Evolutionary conservation across 306 rosid species (phyloP).

Genomic region (Mimosa pudica): DNA sequence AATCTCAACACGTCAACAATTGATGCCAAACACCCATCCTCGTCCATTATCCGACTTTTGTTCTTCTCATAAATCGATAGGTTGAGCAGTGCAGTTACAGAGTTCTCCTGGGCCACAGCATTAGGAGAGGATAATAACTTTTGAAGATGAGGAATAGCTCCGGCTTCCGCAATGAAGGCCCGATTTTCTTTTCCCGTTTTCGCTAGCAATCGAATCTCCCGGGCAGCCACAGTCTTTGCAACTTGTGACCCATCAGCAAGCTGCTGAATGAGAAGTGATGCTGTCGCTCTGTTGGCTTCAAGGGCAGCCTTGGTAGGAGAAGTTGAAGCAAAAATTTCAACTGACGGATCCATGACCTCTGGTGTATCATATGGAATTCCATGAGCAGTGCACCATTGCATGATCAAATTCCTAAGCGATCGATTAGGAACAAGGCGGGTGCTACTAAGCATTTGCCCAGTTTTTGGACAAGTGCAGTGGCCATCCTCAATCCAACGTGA

Average conservation of each 20-base stretch:
- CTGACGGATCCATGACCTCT: slow-evolving; percentile 54
- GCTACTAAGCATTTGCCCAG: slow-evolving; percentile 68
- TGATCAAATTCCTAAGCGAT: slow-evolving; percentile 73
- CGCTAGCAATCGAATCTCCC: slow-evolving; percentile 76
- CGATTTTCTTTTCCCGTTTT: slow-evolving; percentile 85
- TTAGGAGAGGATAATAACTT: slow-evolving; percentile 59
- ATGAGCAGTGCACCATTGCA: slow-evolving; percentile 78
- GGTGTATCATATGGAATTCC: slow-evolving; percentile 68
- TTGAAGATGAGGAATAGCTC: slow-evolving; percentile 77
- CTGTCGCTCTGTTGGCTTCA: slow-evolving; percentile 67
- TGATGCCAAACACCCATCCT: slow-evolving; percentile 71
- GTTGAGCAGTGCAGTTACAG: slow-evolving; percentile 86
- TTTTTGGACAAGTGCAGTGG: slow-evolving; percentile 75
- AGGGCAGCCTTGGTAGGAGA: slow-evolving; percentile 69
- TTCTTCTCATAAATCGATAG: slow-evolving; percentile 74
- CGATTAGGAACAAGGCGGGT: slow-evolving; percentile 67
- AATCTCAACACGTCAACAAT: slow-evolving; percentile 67
- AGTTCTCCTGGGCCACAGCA: slow-evolving; percentile 78
- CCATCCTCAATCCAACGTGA: slow-evolving; percentile 88
- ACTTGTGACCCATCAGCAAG: slow-evolving; percentile 60
- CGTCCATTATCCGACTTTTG: slow-evolving; percentile 75
- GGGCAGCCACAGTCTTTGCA: slow-evolving; percentile 75
- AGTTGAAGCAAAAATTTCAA: slow-evolving; percentile 54
- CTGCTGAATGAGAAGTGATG: slow-evolving; percentile 61
- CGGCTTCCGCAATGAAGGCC: slow-evolving; percentile 81